phyloP scores from a whole-genome alignment of 108 stramenopile species.

The Schizochytrium sp. region DNA sequence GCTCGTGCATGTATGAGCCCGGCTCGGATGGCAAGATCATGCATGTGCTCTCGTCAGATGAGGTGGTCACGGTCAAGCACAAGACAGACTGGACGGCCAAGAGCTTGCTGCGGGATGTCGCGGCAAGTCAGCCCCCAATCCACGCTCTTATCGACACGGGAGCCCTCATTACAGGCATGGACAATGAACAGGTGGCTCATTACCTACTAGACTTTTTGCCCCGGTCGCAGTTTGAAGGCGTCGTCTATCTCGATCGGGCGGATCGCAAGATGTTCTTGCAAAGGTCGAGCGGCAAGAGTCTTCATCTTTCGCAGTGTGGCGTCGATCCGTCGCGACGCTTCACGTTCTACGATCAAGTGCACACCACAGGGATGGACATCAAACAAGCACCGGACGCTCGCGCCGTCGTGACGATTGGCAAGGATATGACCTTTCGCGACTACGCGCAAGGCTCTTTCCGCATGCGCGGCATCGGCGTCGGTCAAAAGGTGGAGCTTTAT shows the following conservation, averaged over 20 bases:
- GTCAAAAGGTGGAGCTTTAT: constrained; percentile 79
- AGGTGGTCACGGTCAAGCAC: constrained; percentile 64
- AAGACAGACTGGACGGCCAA: constrained; percentile 65
- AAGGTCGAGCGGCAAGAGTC: constrained; percentile 15
- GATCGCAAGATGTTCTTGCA: constrained; percentile 85
- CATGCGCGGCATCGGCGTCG: constrained; percentile 88
- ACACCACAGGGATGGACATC: constrained; percentile 97
- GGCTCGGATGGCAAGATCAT: constrained; percentile 94
- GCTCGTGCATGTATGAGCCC: constrained; percentile 88
- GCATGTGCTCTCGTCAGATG: constrained; percentile 71
- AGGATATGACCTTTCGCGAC: constrained; percentile 94
- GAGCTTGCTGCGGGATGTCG: constrained; percentile 66
- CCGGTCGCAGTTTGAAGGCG: constrained; percentile 66
- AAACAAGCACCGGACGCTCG: constrained; percentile 79
- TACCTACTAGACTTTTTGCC: constrained; percentile 69
- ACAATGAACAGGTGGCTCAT: constrained; percentile 80
- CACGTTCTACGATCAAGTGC: constrained; percentile 90
- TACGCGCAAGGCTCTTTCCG: constrained; percentile 92
- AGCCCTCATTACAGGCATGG: constrained; percentile 87
- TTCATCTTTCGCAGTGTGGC: constrained; percentile 73
- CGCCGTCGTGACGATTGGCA: constrained; percentile 82
- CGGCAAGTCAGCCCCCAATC: constrained; percentile 57
- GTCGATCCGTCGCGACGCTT: constrained; percentile 73
- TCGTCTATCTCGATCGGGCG: constrained; percentile 82
- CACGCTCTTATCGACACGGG: constrained; percentile 88